A percentile compares a stretch with the other conserved stretches of the same genome.
These are phyloP conservation scores for Aspergillus sp. DNA, from an alignment of 2,329 filamentous ascomycete genomes.

Conservation along the genomic window DNA sequence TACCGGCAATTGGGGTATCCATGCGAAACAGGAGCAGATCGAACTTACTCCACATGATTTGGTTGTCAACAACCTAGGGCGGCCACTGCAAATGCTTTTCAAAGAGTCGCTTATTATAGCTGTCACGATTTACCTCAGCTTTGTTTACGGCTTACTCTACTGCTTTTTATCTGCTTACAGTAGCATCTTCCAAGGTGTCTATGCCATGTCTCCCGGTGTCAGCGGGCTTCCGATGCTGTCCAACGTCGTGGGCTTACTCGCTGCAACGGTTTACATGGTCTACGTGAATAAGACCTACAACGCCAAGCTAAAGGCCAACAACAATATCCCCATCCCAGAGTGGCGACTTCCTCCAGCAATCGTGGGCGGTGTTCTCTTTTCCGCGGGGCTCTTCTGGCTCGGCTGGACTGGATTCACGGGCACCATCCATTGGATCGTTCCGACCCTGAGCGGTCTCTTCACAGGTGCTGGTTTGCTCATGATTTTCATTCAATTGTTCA, in stretches of 20 bases:
- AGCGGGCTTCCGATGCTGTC: slow-evolving; percentile 35
- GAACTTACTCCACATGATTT: slow-evolving; percentile 41
- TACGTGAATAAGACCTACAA: slow-evolving; percentile 27
- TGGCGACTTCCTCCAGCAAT: slow-evolving; percentile 30
- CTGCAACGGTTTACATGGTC: slow-evolving; percentile 27
- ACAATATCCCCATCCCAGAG: slow-evolving; percentile 26
- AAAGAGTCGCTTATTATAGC: not conserved
- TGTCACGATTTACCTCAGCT: not conserved
- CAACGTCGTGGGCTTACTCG: slow-evolving; percentile 27
- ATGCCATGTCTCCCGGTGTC: slow-evolving; percentile 32
- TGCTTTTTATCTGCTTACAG: not conserved
- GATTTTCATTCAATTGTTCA: slow-evolving; percentile 35
- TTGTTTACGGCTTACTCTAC: not conserved
- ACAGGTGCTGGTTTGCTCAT: slow-evolving; percentile 31
- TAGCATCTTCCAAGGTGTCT: slow-evolving; percentile 26
- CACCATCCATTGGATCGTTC: slow-evolving; percentile 31
- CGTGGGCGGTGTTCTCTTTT: slow-evolving; percentile 33
- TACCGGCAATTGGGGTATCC: slow-evolving; percentile 59
- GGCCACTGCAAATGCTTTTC: not conserved
- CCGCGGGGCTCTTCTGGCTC: slow-evolving; percentile 40
- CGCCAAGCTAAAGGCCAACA: slow-evolving; percentile 26
- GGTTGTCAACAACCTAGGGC: not conserved
- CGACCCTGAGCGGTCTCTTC: slow-evolving; percentile 25
- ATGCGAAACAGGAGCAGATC: slow-evolving; percentile 54
- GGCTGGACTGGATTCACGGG: slow-evolving; percentile 33